Conservation (phyloP, 2,329 filamentous ascomycete species). For the Ophiostoma sp. region DNA sequence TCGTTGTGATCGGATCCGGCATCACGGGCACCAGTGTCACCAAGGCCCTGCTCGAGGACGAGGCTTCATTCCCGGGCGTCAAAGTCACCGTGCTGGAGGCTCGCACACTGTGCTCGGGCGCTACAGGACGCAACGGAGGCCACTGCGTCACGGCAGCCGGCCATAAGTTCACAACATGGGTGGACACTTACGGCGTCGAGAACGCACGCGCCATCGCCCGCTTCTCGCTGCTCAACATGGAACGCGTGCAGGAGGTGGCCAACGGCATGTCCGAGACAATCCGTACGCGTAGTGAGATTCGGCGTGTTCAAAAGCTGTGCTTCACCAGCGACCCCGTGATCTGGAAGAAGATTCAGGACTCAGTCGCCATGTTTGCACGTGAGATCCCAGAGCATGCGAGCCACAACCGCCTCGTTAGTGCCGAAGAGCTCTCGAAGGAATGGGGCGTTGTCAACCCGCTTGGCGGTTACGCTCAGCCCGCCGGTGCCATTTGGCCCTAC, state of each 20-base stretch:
- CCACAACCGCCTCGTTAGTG: slow-evolving; percentile 6
- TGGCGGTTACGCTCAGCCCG: slow-evolving; percentile 23
- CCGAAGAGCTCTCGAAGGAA: background rate
- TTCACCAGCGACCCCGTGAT: background rate
- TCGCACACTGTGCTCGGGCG: slow-evolving; percentile 30
- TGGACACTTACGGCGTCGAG: slow-evolving; percentile 22
- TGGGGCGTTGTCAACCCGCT: background rate
- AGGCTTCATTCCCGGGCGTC: background rate
- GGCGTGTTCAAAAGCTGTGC: slow-evolving; percentile 9
- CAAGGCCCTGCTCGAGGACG: slow-evolving; percentile 31
- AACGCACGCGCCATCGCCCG: slow-evolving; percentile 22
- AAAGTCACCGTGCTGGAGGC: slow-evolving; percentile 31
- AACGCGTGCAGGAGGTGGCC: slow-evolving; percentile 18
- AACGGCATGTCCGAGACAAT: slow-evolving; percentile 11
- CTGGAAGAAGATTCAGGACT: slow-evolving; percentile 22
- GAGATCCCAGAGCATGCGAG: slow-evolving; percentile 1
- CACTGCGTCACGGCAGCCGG: slow-evolving; percentile 22
- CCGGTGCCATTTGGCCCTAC: slow-evolving; percentile 40
- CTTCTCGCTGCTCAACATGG: slow-evolving; percentile 24
- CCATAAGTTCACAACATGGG: slow-evolving; percentile 11
- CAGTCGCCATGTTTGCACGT: slow-evolving; percentile 1
- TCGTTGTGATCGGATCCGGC: slow-evolving; percentile 37
- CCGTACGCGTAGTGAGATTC: slow-evolving; percentile 3
- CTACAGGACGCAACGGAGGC: slow-evolving; percentile 34
- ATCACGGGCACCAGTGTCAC: slow-evolving; percentile 34